Evolutionary conservation across 169 alveolate genomes (phyloP), one percentile per base, ranked within the genome.

Genomic region (Plasmodium reichenowi): DNA sequence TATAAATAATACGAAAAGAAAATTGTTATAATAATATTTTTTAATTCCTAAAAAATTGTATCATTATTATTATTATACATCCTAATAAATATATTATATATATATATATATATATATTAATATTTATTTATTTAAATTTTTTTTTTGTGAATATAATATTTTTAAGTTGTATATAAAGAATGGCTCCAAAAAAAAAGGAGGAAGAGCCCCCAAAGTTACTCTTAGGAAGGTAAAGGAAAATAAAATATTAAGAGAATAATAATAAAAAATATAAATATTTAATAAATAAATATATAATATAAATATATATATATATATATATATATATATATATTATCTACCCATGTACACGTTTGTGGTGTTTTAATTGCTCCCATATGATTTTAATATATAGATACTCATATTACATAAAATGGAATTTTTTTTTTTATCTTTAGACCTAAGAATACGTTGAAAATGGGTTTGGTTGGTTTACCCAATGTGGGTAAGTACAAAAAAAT

Each of bases 381-480:
- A 48, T 22, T 7, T 20, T 73, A n/a, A 1, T 13, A 45, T 59
- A 20, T n/a, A 9, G 9, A 10, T 58, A 4, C 13, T 13, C 8
- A 26, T 3, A 15, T 45, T 26, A 4, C n/a, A 43, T 56, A 56
- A 10, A 56, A 2, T 56, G 15, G 2, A 12, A 7, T 13, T 13
- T 43, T 22, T 24, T n/a, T 10, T 20, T 59, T 72, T 47, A 38
- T 71, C 15, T 72, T 72, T 26, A 88, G 98, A 88, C 98, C 98
- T 15, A 93, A 93, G 59, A 95, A 95, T 66, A 96, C 96, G 64
- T 93, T 99, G 32, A 98, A 97, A 88, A 98, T 99, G 99, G 99
- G 99, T 32, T 94, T 99, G 24, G 99, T 99, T 10, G 99, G 99
- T 13, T 94, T 99, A 48, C 99, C 99, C 6, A 99, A 99, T 85